Conservation (phyloP, 1,284 basidiomycete species). For the Melampsora larici-populina region DNA sequence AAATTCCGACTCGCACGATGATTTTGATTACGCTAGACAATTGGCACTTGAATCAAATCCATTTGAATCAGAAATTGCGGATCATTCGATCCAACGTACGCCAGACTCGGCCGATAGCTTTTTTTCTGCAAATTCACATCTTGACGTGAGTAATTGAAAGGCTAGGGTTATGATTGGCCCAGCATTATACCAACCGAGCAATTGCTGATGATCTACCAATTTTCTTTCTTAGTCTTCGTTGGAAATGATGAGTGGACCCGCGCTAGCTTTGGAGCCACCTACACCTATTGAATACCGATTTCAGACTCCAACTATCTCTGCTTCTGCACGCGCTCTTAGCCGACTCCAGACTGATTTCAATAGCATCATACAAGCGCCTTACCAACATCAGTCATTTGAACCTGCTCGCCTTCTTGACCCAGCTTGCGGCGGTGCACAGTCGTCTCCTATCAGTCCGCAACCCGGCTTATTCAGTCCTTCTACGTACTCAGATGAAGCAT, state of each 20-base stretch:
- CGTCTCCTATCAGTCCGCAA: slow-evolving; percentile 65
- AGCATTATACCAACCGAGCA: background rate
- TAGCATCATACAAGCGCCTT: slow-evolving; percentile 1
- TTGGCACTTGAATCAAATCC: background rate
- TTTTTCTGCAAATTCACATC: slow-evolving; percentile 1
- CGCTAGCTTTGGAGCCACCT: slow-evolving; percentile 38
- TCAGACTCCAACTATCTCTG: slow-evolving; percentile 16
- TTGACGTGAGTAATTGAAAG: background rate
- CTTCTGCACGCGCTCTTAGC: background rate
- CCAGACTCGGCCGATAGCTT: background rate
- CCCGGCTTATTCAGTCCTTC: slow-evolving; percentile 5
- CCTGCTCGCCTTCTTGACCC: slow-evolving; percentile 71
- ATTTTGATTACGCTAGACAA: background rate
- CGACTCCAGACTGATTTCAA: slow-evolving; percentile 6
- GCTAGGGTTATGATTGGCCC: background rate
- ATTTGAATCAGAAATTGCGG: background rate
- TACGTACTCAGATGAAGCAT: slow-evolving; percentile 5
- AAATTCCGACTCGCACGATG: background rate
- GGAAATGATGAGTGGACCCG: slow-evolving; percentile 23
- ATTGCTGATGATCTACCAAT: background rate
- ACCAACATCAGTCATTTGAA: slow-evolving; percentile 6
- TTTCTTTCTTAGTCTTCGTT: slow-evolving; percentile 29
- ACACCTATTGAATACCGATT: slow-evolving; percentile 24
- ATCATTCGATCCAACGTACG: background rate
- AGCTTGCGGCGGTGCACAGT: slow-evolving; percentile 87